Conservation (phyloP, 2,329 filamentous ascomycete genomes). For the Dactylonectria estremocensis region DNA sequence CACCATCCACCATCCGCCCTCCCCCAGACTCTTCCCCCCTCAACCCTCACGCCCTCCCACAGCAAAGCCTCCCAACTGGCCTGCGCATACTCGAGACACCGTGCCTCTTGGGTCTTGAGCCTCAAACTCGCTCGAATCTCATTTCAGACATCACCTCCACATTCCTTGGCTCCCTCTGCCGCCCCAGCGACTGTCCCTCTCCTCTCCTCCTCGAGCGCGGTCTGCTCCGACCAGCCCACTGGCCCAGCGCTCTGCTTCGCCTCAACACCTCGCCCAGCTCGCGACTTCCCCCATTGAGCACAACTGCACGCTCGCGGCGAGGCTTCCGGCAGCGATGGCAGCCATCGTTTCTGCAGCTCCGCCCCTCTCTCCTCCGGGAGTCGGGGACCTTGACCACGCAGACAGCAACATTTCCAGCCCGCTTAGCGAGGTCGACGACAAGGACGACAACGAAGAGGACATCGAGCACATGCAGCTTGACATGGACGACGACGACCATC, state of each 20-base stretch:
- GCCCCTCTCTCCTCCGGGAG: conserved; percentile 61
- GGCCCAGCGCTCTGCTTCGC: conserved; percentile 26
- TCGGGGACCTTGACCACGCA: conserved; percentile 63
- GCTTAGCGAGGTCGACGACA: conserved; percentile 91
- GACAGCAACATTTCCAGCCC: conserved; percentile 89
- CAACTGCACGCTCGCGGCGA: conserved; percentile 34
- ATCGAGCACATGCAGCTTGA: conserved; percentile 71
- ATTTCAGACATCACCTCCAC: conserved; percentile 22
- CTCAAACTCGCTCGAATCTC: conserved; percentile 9
- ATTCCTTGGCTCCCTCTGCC: conserved; percentile 10
- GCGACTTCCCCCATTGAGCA: conserved; percentile 20
- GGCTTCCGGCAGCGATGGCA: conserved; percentile 61
- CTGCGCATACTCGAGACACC: conserved; percentile 1
- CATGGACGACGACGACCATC: conserved; percentile 53
- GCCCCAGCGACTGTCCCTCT: conserved; percentile 32
- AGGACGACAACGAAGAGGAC: conserved; percentile 79
- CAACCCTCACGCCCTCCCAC: conserved; percentile 14
- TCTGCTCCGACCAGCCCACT: conserved; percentile 40
- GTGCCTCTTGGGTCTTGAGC: conserved; percentile 17
- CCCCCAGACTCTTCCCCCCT: conserved; percentile 24
- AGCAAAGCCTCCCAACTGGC: conserved; percentile 7
- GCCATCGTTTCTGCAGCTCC: conserved; percentile 66
- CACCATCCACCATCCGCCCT: conserved; percentile 35
- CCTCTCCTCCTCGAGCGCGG: conserved; percentile 36
- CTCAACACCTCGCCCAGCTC: conserved; percentile 19